Percentiles rank a stretch among this genome's conserved stretches.
Evolutionary conservation across 1,284 basidiomycete species (phyloP).

Genomic region (Athelia psychrophila): DNA sequence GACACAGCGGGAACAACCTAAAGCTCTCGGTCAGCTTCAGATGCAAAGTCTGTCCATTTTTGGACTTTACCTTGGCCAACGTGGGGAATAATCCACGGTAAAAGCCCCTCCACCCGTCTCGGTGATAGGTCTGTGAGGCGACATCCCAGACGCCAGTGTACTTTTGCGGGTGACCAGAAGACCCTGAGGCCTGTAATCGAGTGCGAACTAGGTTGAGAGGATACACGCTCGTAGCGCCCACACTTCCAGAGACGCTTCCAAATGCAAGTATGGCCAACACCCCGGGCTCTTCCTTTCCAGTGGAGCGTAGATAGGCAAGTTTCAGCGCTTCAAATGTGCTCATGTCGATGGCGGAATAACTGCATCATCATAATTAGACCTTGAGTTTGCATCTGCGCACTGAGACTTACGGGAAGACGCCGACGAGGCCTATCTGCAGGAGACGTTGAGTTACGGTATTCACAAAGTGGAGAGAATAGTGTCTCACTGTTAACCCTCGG

Average conservation of each 20-base stretch:
- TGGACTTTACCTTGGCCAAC: constrained; percentile 71
- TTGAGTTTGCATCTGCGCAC: constrained; percentile 4
- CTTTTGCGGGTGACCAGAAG: constrained; percentile 84
- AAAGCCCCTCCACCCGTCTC: constrained; percentile 92
- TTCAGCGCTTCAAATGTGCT: constrained; percentile 93
- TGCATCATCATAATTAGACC: constrained; percentile 20
- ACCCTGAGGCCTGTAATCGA: constrained; percentile 93
- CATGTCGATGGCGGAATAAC: constrained; percentile 92
- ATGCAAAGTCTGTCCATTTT: constrained; percentile 3
- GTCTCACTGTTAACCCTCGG: constrained; percentile 82
- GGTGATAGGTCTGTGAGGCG: constrained; percentile 72
- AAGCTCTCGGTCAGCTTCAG: constrained; percentile 9
- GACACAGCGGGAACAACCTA: constrained; percentile 93
- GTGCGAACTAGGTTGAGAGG: constrained; percentile 94
- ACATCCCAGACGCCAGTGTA: constrained; percentile 93
- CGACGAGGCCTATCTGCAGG: constrained; percentile 78
- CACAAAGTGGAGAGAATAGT: constrained; percentile 6
- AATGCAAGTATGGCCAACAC: constrained; percentile 82
- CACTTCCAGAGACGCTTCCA: constrained; percentile 86
- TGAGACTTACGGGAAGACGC: constrained; percentile 80
- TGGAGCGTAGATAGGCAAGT: constrained; percentile 77
- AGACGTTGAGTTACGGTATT: constrained; percentile 11
- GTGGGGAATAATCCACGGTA: constrained; percentile 93
- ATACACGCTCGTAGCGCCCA: constrained; percentile 91
- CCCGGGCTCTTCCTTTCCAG: constrained; percentile 80